Base-by-base conservation (phyloP, 139 green algal species). In the Microglena sp. region DNA sequence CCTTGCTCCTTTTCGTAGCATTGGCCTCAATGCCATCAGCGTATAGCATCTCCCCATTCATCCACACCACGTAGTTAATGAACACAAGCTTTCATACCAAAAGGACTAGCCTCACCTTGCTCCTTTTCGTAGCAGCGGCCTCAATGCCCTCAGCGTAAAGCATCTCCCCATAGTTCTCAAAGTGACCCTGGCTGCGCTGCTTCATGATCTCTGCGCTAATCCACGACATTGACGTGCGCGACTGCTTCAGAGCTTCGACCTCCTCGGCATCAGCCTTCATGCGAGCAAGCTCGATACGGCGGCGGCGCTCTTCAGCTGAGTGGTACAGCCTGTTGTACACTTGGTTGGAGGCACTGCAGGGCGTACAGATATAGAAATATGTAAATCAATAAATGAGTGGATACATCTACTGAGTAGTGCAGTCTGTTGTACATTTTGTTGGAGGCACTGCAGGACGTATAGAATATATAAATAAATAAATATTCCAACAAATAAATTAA, bases 141-240 rank as follows among this genome's bases (percentile, higher is more conserved):
- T 89, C 81, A 55, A 85, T 45, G 6, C 86, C 85, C 73, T 93
- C 86, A 53, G 83, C 80, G 60, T 93, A 93, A 50, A 93, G 74
- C 69, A 89, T 86, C 76, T 92, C 84, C 21, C 85, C 85, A 46
- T 92, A 92, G 66, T 89, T 91, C 24, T 72, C 68, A 72, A 85
- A 92, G 0, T 64, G 64, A 6, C 77, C 84, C 8, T 57, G 33
- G 46, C 40, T 84, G 2, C 87, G 74, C 27, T 80, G 73, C 7
- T 66, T 60, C 63, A 85, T 88, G 75, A 94, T 85, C 62, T 86
- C 70, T 45, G 70, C 58, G 63, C 78, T 88, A 45, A 84, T 81
- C 69, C 77, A 86, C 22, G 68, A 82, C 40, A 90, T 87, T 66
- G 62, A 65, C 5, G 45, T 74, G 68, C 69, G 76, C 36, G 67